Percentiles rank a stretch among this genome's conserved stretches.
These are phyloP conservation scores for Chenopodium berlandieri DNA, from an alignment of 148 eudicot genomes.

Conservation along the genomic window DNA sequence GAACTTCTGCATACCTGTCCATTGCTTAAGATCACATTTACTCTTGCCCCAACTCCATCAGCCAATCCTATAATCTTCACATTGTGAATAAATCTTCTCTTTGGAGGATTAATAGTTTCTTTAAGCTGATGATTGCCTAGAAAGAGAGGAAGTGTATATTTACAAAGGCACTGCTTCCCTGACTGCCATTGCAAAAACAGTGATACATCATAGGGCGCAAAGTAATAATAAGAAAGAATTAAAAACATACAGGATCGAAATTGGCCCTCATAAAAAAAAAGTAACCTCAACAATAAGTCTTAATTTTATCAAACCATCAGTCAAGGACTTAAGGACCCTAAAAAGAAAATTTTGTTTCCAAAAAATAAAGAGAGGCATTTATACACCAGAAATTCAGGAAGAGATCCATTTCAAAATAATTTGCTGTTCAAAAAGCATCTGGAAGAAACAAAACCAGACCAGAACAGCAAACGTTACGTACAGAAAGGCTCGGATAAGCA, in stretches of 20 bases:
- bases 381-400: neutral
- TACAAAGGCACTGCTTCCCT: conserved; percentile 91
- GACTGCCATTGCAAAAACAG: conserved; percentile 50
- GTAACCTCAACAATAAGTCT: neutral
- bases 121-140: conserved; percentile 35
- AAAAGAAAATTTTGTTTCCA: neutral
- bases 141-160: conserved; percentile 54
- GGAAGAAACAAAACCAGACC: neutral
- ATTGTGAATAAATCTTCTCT: conserved; percentile 34
- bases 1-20: conserved; percentile 59
- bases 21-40: conserved; percentile 65
- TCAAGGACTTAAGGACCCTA: neutral
- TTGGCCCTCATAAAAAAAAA: neutral
- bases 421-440: neutral
- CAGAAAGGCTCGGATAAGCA: neutral
- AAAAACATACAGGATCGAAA: too few species aligned
- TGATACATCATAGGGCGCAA: neutral
- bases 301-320: neutral
- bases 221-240: neutral
- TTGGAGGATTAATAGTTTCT: conserved; percentile 34
- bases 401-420: neutral
- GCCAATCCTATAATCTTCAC: conserved; percentile 71
- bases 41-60: conserved; percentile 80
- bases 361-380: neutral
- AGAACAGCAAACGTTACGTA: neutral